phyloP scores from a whole-genome alignment of 1,139 yeast species.

The Hemisphaericaspora lyxosophila region DNA sequence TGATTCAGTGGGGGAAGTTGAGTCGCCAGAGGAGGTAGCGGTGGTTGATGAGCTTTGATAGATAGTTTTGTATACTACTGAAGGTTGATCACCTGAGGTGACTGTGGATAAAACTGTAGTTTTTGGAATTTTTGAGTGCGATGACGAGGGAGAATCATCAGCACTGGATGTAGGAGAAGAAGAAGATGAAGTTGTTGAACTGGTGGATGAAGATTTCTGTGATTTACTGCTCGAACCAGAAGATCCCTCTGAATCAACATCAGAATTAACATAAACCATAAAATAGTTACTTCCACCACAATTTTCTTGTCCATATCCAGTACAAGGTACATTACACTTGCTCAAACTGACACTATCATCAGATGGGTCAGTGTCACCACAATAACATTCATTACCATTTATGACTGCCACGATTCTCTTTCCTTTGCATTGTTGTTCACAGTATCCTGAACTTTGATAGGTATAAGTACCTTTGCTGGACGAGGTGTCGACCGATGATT shows the following conservation, averaged over 20 bases:
- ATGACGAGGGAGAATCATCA: constrained; percentile 11
- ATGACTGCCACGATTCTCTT: constrained; percentile 52
- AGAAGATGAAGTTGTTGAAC: constrained; percentile 13
- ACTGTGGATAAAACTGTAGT: constrained; percentile 24
- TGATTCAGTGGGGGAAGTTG: constrained; percentile 17
- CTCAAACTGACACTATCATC: constrained; percentile 30
- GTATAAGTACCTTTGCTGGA: constrained; percentile 33
- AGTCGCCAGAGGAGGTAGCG: constrained; percentile 12
- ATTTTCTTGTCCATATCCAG: constrained; percentile 54
- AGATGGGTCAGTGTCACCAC: constrained; percentile 52
- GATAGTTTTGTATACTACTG: constrained; percentile 24
- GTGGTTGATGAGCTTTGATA: constrained; percentile 21
- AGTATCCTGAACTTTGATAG: constrained; percentile 54
- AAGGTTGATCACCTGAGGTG: constrained; percentile 21
- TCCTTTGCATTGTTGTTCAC: constrained; percentile 47
- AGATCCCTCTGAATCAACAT: constrained; percentile 23
- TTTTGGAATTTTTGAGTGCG: constrained; percentile 8
- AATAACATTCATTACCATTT: constrained; percentile 57
- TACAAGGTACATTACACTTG: constrained; percentile 51
- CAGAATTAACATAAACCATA: constrained; percentile 44
- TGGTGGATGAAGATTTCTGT: constrained; percentile 11
- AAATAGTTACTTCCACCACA: constrained; percentile 65
- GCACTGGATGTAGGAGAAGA: constrained; percentile 12
- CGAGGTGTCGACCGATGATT: constrained; percentile 24
- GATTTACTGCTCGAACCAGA: constrained; percentile 10